Evolutionary conservation across 2,329 filamentous ascomycete genomes (phyloP), one percentile per base, ranked within the genome.

Genomic region (Diplodia sapinea): DNA sequence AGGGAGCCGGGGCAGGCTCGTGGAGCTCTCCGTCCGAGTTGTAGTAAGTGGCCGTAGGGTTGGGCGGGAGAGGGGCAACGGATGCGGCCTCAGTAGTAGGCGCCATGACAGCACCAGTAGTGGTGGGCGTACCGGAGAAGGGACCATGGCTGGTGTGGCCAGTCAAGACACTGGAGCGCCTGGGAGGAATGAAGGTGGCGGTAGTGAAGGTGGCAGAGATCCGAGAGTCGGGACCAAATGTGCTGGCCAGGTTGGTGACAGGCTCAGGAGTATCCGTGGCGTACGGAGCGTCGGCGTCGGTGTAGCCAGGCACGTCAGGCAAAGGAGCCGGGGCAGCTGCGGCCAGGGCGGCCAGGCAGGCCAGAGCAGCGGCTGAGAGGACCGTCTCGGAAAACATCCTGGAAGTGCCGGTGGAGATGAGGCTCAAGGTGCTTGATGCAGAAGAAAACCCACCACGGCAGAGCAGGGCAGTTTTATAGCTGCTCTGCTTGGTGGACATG

Each of bases 21-120:
- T 91, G 86, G 1, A 94, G 86, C 67, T 84, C 75, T 13, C 92
- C 92, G 71, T 94, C 85, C 8, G 88, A 86, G 11, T 89, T 89
- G 75, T 95, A 95, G 57, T 86, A 86, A 47, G 87, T 89, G 4
- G 88, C 89, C 8, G 85, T 87, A 0, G 85, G 83, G 36, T 85
- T 84, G 0, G 88, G 83, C 12, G 88, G 87, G 0, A 85, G 75
- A 0, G 85, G 80, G 0, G 85, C 79, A 61, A 94, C 85, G 1
- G 85, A 85, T 0, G 86, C 77, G 0, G 86, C 88, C 0, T 89
- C 70, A 0, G 88, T 83, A 0, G 79, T 81, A 3, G 75, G 72
- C 40, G 85, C 89, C 8, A 83, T 85, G 2, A 91, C 77, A 26
- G 91, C 91, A 4, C 91, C 91, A 0, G 87, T 92, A 0, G 87